These are phyloP conservation scores for Neofusicoccum sp. DNA, from an alignment of 2,329 filamentous ascomycete species.

Conservation along the genomic window DNA sequence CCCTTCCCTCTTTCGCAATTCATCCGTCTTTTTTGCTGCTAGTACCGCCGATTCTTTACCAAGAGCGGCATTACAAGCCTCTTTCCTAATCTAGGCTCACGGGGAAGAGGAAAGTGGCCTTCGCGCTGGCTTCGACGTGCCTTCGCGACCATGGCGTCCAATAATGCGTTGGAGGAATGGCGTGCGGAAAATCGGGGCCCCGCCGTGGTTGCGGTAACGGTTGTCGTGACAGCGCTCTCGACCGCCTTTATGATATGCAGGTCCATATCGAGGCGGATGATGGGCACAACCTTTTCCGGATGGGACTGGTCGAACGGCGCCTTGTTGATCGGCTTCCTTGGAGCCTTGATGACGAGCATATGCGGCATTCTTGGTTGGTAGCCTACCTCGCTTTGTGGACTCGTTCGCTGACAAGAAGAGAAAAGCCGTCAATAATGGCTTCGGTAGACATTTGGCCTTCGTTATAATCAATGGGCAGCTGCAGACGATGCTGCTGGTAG, in stretches of 20 bases:
- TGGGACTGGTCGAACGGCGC: slow-evolving; percentile 8
- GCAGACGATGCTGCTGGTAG: neutral
- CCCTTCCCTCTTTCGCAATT: neutral
- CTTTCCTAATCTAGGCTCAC: neutral
- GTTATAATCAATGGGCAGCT: neutral
- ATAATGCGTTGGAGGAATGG: neutral
- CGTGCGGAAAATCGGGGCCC: neutral
- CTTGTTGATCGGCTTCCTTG: neutral
- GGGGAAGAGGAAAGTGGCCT: neutral
- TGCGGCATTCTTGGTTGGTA: neutral
- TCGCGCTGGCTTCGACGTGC: neutral
- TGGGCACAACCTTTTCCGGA: neutral
- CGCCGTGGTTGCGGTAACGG: neutral
- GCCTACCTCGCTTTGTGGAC: neutral
- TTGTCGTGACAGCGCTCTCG: neutral
- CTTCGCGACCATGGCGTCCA: neutral
- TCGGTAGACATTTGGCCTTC: neutral
- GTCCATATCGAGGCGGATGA: slow-evolving; percentile 7
- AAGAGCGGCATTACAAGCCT: neutral
- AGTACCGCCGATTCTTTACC: neutral
- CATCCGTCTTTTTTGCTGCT: neutral
- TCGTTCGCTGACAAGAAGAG: neutral
- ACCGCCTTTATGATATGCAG: neutral
- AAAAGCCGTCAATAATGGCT: neutral
- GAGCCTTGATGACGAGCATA: neutral